These are phyloP conservation scores for Miscanthus lutarioriparius DNA, from an alignment of 176 grass and related monocot species.

Conservation along the genomic window DNA sequence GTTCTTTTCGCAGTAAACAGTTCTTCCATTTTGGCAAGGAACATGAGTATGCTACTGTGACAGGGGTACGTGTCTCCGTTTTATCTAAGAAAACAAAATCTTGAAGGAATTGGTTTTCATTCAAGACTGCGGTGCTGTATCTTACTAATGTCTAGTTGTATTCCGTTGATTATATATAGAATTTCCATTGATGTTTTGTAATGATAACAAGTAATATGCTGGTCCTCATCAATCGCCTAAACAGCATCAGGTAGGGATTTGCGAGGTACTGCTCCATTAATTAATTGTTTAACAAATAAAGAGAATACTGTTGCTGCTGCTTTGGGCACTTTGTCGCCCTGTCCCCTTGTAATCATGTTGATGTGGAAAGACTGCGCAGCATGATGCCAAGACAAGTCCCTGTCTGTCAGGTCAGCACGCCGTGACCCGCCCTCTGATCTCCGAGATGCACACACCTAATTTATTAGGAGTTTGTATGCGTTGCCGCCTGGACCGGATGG, in stretches of 20 bases:
- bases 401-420: slow-evolving; percentile 30
- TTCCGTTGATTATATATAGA: background rate
- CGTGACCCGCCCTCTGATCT: background rate
- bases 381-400: slow-evolving; percentile 14
- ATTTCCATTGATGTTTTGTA: too few relatives aligned
- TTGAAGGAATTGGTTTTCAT: too few relatives aligned
- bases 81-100: too few relatives aligned
- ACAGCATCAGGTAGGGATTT: slow-evolving; percentile 19
- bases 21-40: background rate
- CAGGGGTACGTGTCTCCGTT: background rate
- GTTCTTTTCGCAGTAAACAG: too few relatives aligned
- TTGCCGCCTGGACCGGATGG: background rate
- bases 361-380: slow-evolving; percentile 38
- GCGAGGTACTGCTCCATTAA: background rate
- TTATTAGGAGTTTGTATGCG: background rate
- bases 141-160: background rate
- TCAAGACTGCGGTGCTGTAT: too few relatives aligned
- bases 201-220: background rate
- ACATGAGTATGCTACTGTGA: background rate
- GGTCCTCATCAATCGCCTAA: background rate
- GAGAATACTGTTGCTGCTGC: background rate
- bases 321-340: slow-evolving; percentile 30
- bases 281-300: background rate
- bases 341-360: slow-evolving; percentile 40
- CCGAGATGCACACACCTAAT: too few relatives aligned